Base-by-base conservation (phyloP, 495 filamentous ascomycete genomes). In the Sphaerosporella brunnea region DNA sequence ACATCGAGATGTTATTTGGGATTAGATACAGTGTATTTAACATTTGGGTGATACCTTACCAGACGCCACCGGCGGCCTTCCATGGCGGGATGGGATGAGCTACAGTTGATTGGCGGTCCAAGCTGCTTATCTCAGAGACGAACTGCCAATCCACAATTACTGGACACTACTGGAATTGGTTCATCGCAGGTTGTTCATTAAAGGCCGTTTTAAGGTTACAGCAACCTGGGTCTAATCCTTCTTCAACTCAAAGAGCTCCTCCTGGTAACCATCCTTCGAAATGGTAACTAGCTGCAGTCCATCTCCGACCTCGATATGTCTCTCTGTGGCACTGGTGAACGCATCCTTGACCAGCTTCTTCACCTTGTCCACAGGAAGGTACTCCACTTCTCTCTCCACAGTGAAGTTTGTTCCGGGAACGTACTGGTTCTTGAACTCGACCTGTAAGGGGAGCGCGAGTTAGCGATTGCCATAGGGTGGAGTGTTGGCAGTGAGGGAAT, bases 381-480 rank as follows among this genome's bases (percentile, higher is more conserved):
- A 71, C 28, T 61, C 58, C 19, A 61, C 42, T 9, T 73, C 72
- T 46, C 66, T 63, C 59, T 78, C 73, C 50, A 77, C 69, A 55
- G 77, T 73, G 59, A 76, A 71, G 65, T 82, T 65, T 45, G 94
- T 71, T 19, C 75, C 81, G 8, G 90, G 90, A 23, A 85, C 69
- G 63, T 93, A 92, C 69, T 96, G 90, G 63, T 97, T 97, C 73
- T 96, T 96, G 72, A 85, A 90, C 67, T 96, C 95, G 68, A 97
- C 90, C 56, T 59, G 30, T 18, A 24, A 8, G n/a, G 44, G 20
- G 19, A 34, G 21, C 18, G 42, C 20, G 26, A 20, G 40, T 26
- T 26, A 43, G 21, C 40, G 3, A n/a, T n/a, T n/a, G n/a, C n/a
- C n/a, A 40, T 40, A 18, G 2, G 2, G n/a, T 18, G 2, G 10